Conservation (phyloP, 495 filamentous ascomycete species). For the Apiosordaria backusii region DNA sequence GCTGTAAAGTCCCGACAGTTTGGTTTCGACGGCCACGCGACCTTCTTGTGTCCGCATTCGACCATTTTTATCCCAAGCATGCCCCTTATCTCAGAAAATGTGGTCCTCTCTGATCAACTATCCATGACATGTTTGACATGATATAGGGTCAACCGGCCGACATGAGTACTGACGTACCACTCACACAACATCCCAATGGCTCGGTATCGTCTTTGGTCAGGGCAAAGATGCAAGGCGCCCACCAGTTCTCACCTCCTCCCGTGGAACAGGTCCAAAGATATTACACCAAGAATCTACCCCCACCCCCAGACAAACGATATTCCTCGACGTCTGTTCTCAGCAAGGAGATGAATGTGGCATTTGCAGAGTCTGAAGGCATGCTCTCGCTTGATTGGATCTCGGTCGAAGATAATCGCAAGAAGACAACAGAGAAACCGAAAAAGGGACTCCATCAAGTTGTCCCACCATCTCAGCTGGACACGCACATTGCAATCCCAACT, state of each 20-base stretch:
- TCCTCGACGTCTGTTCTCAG: conserved; percentile 23
- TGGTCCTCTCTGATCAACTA: not conserved
- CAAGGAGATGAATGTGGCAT: conserved; percentile 25
- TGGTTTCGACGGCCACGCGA: not conserved
- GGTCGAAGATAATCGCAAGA: not conserved
- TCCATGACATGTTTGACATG: not conserved
- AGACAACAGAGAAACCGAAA: not conserved
- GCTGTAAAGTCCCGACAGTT: not conserved
- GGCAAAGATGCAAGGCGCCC: not conserved
- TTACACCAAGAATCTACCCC: conserved; percentile 25
- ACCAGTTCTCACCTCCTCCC: conserved; percentile 14
- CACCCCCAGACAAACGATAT: conserved; percentile 20
- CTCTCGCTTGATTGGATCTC: not conserved
- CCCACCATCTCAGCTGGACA: not conserved
- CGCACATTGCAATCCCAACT: not conserved
- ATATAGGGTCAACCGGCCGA: not conserved
- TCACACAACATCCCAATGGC: not conserved
- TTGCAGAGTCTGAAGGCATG: conserved; percentile 18
- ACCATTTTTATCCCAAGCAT: not conserved
- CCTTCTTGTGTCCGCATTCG: not conserved
- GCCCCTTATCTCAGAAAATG: not conserved
- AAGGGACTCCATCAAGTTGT: not conserved
- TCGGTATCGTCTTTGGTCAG: not conserved
- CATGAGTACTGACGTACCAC: not conserved
- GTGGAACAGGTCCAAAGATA: conserved; percentile 15